Conservation (phyloP, 352 stramenopile genomes). For the Phytophthora macrochlamydospora region DNA sequence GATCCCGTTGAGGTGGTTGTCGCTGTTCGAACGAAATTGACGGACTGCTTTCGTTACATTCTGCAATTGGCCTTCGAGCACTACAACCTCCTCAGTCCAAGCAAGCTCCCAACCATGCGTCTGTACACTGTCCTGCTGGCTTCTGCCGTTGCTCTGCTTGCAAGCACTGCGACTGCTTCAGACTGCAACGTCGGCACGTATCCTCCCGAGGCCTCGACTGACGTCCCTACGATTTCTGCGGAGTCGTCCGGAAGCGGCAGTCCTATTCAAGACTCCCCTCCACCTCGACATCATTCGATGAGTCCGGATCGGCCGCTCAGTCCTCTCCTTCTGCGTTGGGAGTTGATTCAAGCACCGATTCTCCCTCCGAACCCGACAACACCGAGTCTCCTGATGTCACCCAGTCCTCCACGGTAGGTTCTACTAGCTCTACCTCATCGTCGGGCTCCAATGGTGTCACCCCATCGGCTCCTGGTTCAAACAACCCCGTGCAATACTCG, state of each 20-base stretch:
- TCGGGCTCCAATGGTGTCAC: neutral
- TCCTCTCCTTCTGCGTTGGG: too few relatives aligned
- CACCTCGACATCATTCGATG: too few relatives aligned
- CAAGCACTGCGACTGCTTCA: neutral
- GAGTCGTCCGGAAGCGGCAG: neutral
- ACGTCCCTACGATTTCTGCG: neutral
- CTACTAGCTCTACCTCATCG: neutral
- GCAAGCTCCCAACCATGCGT: constrained; percentile 1
- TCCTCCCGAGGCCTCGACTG: too few relatives aligned
- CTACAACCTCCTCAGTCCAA: neutral
- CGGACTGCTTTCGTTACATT: neutral
- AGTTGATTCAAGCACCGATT: too few relatives aligned
- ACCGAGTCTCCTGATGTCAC: too few relatives aligned
- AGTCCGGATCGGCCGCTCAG: too few relatives aligned
- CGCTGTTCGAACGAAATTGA: neutral
- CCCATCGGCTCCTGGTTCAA: too few relatives aligned
- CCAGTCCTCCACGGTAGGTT: too few relatives aligned
- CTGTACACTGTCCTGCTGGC: neutral
- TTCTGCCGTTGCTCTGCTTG: neutral
- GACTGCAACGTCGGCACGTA: neutral
- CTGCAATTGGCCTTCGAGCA: neutral
- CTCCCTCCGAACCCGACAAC: too few relatives aligned
- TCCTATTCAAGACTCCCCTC: too few relatives aligned
- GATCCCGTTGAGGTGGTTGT: neutral
- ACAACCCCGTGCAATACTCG: constrained; percentile 10